Evolutionary conservation across 345 rosid species (phyloP), one percentile per base, ranked within the genome.

Genomic region (Sapria himalayana): DNA sequence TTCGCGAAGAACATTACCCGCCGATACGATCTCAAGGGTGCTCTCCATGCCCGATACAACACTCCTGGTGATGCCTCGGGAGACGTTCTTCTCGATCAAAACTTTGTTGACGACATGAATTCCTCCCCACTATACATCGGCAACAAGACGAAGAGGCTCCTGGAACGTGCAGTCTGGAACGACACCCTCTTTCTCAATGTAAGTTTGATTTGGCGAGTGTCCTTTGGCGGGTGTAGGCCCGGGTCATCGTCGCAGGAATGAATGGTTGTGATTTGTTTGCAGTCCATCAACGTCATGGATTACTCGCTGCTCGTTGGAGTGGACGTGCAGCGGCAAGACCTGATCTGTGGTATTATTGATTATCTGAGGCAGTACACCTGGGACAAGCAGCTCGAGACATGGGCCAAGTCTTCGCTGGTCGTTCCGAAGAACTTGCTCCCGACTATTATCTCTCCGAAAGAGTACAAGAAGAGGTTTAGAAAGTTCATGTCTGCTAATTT

Each of bases 321-420:
- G 21, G 99, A 89, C 33, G 51, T 50, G 4, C 60, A 73, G 60
- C 51, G 52, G 22, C 70, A 24, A 18, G 85, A 73, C 63, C 93
- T 84, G 45, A 95, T 79, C 19, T 84, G 99, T 50, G 99, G 99
- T 51, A 89, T 89, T 16, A 89, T 89, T 3, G 99, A 89, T 60
- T 89, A 79, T 36, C 85, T 89, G 5, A 69, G 99, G 52, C 95
- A 89, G 67, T 89, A 79, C 55, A 89, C 98, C 12, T 89, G 81
- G 95, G 98, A 89, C 70, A 89, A 89, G 52, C 95, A 82, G 25
- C 53, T 84, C 3, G 99, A 89, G 66, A 84, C 99, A 11, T 89
- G 93, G 99, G 99, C 77, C 22, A 89, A 89, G 64, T 65, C 92
- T 35, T 84, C 99, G 3, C 65, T 89, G 18, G 84, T 73, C 34